Percentiles rank a stretch among this genome's conserved stretches.
Evolutionary conservation across 164 flowering plant genomes (phyloP).

Genomic region (Tetracentron sinense): DNA sequence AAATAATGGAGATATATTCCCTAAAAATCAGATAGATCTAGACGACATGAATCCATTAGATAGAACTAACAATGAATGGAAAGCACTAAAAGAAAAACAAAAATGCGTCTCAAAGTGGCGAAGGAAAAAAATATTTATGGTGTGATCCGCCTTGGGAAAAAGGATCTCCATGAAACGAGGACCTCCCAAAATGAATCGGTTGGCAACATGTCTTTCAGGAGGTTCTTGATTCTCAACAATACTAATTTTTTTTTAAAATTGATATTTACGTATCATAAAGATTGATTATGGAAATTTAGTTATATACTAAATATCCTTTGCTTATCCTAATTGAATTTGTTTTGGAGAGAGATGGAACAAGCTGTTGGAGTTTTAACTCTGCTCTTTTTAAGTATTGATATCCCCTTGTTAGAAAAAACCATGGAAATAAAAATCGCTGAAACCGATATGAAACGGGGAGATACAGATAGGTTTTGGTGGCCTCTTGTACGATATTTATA

Average conservation of each 20-base stretch:
- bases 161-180: neutral
- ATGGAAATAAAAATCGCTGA: too few relatives aligned
- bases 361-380: neutral
- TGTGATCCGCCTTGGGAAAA: neutral
- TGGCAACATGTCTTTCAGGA: neutral
- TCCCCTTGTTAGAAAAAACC: neutral
- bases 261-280: too few relatives aligned
- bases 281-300: too few relatives aligned
- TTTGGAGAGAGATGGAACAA: neutral
- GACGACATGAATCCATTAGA: neutral
- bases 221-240: neutral
- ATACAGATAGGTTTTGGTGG: too few relatives aligned
- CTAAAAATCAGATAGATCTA: too few relatives aligned
- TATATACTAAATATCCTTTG: neutral
- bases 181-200: neutral
- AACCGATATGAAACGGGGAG: too few relatives aligned
- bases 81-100: too few relatives aligned
- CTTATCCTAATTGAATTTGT: neutral
- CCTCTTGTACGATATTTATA: too few relatives aligned
- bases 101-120: too few relatives aligned
- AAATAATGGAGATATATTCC: too few relatives aligned
- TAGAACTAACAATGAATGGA: neutral
- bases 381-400: neutral
- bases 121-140: neutral
- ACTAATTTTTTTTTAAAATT: too few relatives aligned